A percentile compares a stretch with the other conserved stretches of the same genome.
Conservation (phyloP, 768 basidiomycete genomes). For the Leccinum ochraceum region DNA sequence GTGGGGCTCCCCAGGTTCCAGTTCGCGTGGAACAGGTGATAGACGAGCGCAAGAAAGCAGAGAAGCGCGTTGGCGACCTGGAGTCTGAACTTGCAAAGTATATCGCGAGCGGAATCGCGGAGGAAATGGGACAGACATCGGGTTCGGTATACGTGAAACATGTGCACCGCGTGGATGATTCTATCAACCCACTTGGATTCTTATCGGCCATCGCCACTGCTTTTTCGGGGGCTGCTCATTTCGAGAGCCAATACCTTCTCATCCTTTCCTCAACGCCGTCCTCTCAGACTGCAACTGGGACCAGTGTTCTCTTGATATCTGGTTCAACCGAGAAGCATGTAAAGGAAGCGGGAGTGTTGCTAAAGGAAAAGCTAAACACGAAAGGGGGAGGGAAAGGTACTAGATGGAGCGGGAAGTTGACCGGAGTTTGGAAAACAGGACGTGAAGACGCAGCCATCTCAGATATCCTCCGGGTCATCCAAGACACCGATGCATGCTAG, state of each 20-base stretch:
- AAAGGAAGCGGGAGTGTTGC: conserved; percentile 54
- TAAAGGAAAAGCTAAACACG: conserved; percentile 57
- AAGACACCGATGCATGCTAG: conserved; percentile 10
- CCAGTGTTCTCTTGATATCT: conserved; percentile 58
- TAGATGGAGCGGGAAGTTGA: conserved; percentile 76
- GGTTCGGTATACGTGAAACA: conserved; percentile 44
- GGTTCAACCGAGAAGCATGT: conserved; percentile 62
- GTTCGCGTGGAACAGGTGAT: conserved; percentile 68
- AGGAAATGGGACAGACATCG: conserved; percentile 35
- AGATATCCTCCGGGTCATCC: conserved; percentile 18
- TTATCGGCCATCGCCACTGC: conserved; percentile 57
- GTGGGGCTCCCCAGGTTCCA: conserved; percentile 65
- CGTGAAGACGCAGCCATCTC: conserved; percentile 22
- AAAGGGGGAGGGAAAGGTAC: conserved; percentile 80
- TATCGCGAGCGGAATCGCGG: conserved; percentile 44
- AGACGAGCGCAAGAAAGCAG: conserved; percentile 63
- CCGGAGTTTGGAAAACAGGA: conserved; percentile 41
- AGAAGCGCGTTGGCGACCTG: conserved; percentile 68
- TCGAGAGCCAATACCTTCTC: conserved; percentile 41
- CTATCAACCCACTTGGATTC: conserved; percentile 57
- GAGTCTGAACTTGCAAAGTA: conserved; percentile 61
- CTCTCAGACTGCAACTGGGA: conserved; percentile 48
- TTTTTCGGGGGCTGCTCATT: conserved; percentile 32
- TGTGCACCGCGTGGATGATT: conserved; percentile 63
- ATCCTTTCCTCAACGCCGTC: conserved; percentile 66